phyloP scores from a whole-genome alignment of 2,329 filamentous ascomycete genomes.

The Exophiala alcalophila region DNA sequence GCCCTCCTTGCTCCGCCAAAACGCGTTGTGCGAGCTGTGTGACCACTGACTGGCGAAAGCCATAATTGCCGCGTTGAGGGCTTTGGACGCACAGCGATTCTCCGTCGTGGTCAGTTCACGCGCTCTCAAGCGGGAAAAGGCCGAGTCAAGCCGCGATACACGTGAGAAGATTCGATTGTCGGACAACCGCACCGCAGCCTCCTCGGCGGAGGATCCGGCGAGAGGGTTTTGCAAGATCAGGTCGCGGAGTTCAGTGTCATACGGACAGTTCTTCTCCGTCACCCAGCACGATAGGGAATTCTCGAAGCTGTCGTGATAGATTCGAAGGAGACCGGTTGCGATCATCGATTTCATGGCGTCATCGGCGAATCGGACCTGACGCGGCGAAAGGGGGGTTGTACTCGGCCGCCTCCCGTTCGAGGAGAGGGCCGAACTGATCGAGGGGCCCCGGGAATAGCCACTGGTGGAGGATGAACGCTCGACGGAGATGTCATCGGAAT shows the following conservation, averaged over 20 bases:
- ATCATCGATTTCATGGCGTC: conserved; percentile 39
- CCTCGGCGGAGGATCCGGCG: conserved; percentile 39
- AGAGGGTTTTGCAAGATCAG: conserved; percentile 32
- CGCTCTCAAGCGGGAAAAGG: conserved; percentile 38
- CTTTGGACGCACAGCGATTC: conserved; percentile 39
- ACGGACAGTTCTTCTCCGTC: conserved; percentile 33
- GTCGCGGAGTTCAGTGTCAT: conserved; percentile 31
- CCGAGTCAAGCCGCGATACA: conserved; percentile 43
- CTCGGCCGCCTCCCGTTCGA: conserved; percentile 3
- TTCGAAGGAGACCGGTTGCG: conserved; percentile 30
- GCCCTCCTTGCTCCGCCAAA: conserved; percentile 26
- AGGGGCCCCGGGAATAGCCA: not conserved
- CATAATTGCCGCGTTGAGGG: conserved; percentile 44
- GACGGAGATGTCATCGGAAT: not conserved
- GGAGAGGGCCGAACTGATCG: conserved; percentile 3
- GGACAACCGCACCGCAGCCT: conserved; percentile 45
- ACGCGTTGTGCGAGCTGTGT: conserved; percentile 21
- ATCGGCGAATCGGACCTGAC: conserved; percentile 33
- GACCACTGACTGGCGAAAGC: conserved; percentile 46
- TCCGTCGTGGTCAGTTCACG: conserved; percentile 38
- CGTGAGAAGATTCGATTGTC: conserved; percentile 46
- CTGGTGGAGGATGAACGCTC: not conserved
- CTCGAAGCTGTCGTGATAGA: conserved; percentile 27
- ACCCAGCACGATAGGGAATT: conserved; percentile 26
- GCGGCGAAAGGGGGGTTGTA: conserved; percentile 6